Percentiles rank a stretch among this genome's conserved stretches.
phyloP scores from a whole-genome alignment of 305 asterid genomes.

The Fraxinus paxiana region DNA sequence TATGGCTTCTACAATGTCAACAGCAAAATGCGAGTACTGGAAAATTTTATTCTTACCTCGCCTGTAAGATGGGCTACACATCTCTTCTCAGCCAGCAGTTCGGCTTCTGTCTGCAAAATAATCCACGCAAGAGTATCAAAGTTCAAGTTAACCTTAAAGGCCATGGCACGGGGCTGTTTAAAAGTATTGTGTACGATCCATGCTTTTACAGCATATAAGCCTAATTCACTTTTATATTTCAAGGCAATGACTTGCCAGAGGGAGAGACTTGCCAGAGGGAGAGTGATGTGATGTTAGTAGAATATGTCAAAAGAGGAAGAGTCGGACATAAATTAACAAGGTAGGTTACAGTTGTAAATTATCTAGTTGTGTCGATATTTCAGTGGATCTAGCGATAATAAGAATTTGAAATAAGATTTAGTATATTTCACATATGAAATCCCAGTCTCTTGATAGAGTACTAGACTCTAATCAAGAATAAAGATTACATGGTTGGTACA shows the following conservation, averaged over 20 bases:
- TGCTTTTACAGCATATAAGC: background rate
- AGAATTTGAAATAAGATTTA: background rate
- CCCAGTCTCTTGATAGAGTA: background rate
- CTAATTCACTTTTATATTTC: background rate
- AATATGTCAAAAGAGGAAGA: background rate
- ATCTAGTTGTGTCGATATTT: background rate
- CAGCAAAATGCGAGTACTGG: background rate
- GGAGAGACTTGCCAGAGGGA: no score
- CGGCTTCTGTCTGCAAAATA: conserved; percentile 80
- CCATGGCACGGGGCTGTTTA: background rate
- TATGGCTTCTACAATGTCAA: background rate
- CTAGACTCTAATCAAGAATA: background rate
- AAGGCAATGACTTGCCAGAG: background rate
- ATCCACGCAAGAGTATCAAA: background rate
- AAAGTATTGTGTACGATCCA: background rate
- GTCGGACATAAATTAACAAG: background rate
- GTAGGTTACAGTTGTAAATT: background rate
- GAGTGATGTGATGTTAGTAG: background rate
- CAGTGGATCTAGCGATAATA: background rate
- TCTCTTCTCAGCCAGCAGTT: conserved; percentile 88
- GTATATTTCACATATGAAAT: background rate
- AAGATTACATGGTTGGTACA: background rate
- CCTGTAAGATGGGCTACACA: conserved; percentile 98
- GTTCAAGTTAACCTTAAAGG: background rate
- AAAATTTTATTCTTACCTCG: conserved; percentile 45